phyloP scores from a whole-genome alignment of 1,284 basidiomycete species.

The Marasmius oreades region DNA sequence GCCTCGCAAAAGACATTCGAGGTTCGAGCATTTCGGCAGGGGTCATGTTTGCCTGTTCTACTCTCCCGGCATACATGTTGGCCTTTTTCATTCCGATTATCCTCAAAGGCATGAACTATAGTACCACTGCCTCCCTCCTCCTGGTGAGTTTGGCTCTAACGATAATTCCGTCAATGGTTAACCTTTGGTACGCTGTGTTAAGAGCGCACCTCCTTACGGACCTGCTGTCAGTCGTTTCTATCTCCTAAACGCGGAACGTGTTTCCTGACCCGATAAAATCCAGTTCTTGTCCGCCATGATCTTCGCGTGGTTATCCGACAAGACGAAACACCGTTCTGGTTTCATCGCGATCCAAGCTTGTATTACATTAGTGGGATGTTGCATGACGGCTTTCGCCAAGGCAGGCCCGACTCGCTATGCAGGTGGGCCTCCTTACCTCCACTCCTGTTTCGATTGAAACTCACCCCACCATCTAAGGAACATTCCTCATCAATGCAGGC shows the following conservation, averaged over 20 bases:
- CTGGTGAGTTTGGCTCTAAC: slow-evolving; percentile 23
- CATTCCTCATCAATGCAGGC: slow-evolving; percentile 38
- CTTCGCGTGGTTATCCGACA: slow-evolving; percentile 39
- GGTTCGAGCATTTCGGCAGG: slow-evolving; percentile 21
- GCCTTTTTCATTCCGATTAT: slow-evolving; percentile 42
- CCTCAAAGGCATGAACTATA: slow-evolving; percentile 34
- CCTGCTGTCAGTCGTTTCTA: slow-evolving; percentile 3
- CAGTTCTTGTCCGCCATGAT: slow-evolving; percentile 32
- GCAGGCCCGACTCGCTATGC: slow-evolving; percentile 35
- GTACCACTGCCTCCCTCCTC: slow-evolving; percentile 26
- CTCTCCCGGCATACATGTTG: slow-evolving; percentile 37
- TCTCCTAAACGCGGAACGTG: not conserved
- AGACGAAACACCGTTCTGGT: slow-evolving; percentile 32
- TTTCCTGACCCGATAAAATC: slow-evolving; percentile 9
- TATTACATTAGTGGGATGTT: slow-evolving; percentile 33
- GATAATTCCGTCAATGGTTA: not conserved
- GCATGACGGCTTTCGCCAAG: slow-evolving; percentile 34
- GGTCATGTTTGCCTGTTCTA: slow-evolving; percentile 38
- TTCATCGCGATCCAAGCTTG: slow-evolving; percentile 34
- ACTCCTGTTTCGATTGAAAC: not conserved
- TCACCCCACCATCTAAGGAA: slow-evolving; percentile 21
- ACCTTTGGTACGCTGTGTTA: not conserved
- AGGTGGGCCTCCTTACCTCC: slow-evolving; percentile 24
- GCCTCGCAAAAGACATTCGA: not conserved
- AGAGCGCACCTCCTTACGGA: not conserved